A percentile compares a stretch with the other conserved stretches of the same genome.
These are phyloP conservation scores for Ascosphaera pollenicola DNA, from an alignment of 2,329 filamentous ascomycete species.

Conservation along the genomic window DNA sequence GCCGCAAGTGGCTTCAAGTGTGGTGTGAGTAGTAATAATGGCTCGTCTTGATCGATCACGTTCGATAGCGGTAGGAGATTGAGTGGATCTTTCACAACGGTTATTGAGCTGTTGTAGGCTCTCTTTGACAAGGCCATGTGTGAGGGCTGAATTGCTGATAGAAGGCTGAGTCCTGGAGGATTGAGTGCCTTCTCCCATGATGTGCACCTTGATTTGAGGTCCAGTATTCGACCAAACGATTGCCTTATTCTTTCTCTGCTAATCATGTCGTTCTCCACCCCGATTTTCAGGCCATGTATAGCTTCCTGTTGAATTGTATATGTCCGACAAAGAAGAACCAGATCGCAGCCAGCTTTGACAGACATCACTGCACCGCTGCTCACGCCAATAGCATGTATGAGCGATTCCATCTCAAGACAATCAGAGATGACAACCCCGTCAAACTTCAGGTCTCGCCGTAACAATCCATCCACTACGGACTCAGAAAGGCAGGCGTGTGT, in stretches of 20 bases:
- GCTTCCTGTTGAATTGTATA: constrained; percentile 81
- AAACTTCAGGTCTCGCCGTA: constrained; percentile 76
- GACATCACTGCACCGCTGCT: constrained; percentile 95
- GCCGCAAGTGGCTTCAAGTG: constrained; percentile 82
- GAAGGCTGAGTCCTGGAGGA: constrained; percentile 52
- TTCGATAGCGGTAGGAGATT: constrained; percentile 62
- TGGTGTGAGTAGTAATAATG: constrained; percentile 71
- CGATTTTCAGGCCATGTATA: constrained; percentile 70
- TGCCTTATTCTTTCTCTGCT: constrained; percentile 56
- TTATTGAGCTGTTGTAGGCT: constrained; percentile 83
- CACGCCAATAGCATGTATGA: constrained; percentile 91
- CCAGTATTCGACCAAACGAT: constrained; percentile 56
- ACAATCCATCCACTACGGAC: constrained; percentile 73
- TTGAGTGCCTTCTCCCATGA: constrained; percentile 85
- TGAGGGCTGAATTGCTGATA: constrained; percentile 60
- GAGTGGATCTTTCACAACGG: constrained; percentile 76
- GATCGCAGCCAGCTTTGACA: constrained; percentile 83
- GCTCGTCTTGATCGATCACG: constrained; percentile 63
- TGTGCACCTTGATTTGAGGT: constrained; percentile 65
- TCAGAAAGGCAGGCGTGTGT: constrained; percentile 89
- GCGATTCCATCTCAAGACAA: constrained; percentile 87
- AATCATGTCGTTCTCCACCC: constrained; percentile 77
- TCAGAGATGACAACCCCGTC: constrained; percentile 86
- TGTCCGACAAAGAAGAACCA: constrained; percentile 71
- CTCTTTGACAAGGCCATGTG: constrained; percentile 63